Evolutionary conservation across 73 alveolate genomes (phyloP).

Genomic region (Diophrys appendiculata): DNA sequence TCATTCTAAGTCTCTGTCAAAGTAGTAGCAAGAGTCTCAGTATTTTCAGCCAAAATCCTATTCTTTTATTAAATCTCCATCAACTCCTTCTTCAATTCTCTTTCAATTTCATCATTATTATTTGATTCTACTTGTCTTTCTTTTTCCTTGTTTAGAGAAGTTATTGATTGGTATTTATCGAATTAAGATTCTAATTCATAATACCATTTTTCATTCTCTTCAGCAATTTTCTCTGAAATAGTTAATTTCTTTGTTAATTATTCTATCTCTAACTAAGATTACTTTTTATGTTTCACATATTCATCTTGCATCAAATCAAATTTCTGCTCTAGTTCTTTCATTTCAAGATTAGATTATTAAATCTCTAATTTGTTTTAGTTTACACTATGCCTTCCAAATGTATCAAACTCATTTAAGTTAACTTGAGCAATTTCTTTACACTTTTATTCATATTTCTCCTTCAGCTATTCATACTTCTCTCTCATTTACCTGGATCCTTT

Average conservation of each 20-base stretch:
- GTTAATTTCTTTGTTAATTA: constrained; percentile 3
- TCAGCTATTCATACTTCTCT: background rate
- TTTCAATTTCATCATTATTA: background rate
- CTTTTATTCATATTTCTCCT: background rate
- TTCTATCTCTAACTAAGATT: background rate
- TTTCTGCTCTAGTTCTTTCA: background rate
- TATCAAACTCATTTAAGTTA: background rate
- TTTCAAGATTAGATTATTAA: background rate
- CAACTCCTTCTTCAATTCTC: background rate
- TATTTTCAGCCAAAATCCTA: background rate
- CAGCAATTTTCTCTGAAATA: constrained; percentile 2
- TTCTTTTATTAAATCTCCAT: background rate
- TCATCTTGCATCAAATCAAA: background rate
- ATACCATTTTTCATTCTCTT: constrained; percentile 9
- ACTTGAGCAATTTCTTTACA: background rate
- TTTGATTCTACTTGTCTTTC: no score
- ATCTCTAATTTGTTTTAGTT: background rate
- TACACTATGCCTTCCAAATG: constrained; percentile 1
- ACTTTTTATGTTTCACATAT: background rate
- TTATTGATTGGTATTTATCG: no score
- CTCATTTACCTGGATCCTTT: background rate
- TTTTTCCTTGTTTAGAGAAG: no score
- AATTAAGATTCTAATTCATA: background rate
- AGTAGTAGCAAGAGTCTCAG: background rate
- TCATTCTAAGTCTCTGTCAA: constrained; percentile 17